Conservation (phyloP, 768 basidiomycete species). For the Epithele typhae region DNA sequence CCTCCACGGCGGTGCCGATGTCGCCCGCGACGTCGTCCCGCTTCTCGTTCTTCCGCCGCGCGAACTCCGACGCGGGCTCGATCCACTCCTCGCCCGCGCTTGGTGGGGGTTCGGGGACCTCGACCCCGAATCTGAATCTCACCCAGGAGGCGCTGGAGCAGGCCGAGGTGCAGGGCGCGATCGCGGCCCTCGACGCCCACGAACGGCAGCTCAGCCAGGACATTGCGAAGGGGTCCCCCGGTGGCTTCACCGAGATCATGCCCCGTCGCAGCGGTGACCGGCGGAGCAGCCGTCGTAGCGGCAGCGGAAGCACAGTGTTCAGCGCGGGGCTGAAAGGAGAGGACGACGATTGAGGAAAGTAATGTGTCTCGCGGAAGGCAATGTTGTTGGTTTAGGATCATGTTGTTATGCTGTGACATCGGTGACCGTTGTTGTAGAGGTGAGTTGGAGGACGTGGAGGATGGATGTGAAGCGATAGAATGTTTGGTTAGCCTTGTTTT, state of each 20-base stretch:
- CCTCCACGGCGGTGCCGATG: slow-evolving; percentile 24
- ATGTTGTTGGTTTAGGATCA: too few species aligned
- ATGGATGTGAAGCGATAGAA: slow-evolving; percentile 8
- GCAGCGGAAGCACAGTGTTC: slow-evolving; percentile 79
- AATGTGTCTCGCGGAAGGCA: slow-evolving; percentile 8
- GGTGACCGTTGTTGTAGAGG: too few species aligned
- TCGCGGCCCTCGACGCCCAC: slow-evolving; percentile 76
- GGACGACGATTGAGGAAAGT: slow-evolving; percentile 31
- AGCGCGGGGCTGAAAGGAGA: slow-evolving; percentile 76
- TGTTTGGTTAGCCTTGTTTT: background rate
- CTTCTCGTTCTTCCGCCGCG: slow-evolving; percentile 68
- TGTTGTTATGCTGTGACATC: slow-evolving; percentile 5
- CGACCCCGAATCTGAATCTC: slow-evolving; percentile 46
- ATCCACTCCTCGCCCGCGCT: slow-evolving; percentile 35
- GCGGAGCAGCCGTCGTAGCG: slow-evolving; percentile 52
- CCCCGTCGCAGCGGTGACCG: slow-evolving; percentile 49
- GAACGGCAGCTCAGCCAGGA: slow-evolving; percentile 71
- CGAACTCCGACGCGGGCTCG: slow-evolving; percentile 48
- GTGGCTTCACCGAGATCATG: slow-evolving; percentile 79
- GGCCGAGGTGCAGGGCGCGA: slow-evolving; percentile 69
- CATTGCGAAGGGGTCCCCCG: slow-evolving; percentile 64
- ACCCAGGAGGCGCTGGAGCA: slow-evolving; percentile 76
- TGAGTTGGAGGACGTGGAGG: background rate
- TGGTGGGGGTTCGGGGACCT: too few species aligned
- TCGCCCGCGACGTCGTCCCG: slow-evolving; percentile 37